phyloP scores from a whole-genome alignment of 495 filamentous ascomycete species.

The Rhizodiscina lignyota region DNA sequence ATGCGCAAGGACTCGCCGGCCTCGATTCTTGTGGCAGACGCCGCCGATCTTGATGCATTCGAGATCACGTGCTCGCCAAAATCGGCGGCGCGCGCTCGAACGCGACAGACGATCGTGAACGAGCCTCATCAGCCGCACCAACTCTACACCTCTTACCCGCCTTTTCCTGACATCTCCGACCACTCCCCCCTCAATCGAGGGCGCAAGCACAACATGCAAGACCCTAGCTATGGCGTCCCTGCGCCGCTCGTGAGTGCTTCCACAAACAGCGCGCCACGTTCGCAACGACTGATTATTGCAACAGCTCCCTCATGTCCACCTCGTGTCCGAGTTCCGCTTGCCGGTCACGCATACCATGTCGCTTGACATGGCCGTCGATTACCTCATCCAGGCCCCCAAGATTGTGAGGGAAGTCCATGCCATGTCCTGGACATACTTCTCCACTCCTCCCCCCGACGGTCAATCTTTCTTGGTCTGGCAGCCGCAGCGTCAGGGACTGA shows the following conservation, averaged over 20 bases:
- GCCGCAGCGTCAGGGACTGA: conserved; percentile 38
- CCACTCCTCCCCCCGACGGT: conserved; percentile 55
- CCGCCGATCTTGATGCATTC: no score
- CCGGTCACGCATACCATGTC: conserved; percentile 48
- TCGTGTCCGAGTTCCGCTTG: conserved; percentile 62
- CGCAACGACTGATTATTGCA: conserved; percentile 9
- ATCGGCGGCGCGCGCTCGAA: no score
- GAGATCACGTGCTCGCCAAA: no score
- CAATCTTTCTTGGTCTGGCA: conserved; percentile 78
- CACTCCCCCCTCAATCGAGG: background rate
- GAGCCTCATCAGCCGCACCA: no score
- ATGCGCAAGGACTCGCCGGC: no score
- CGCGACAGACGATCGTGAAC: no score
- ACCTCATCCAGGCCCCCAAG: conserved; percentile 62
- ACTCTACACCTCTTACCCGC: no score
- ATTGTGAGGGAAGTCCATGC: conserved; percentile 58
- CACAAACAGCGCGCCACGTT: conserved; percentile 4
- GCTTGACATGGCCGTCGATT: conserved; percentile 54
- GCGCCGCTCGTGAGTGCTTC: conserved; percentile 6
- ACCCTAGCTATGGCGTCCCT: conserved; percentile 10
- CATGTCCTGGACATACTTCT: conserved; percentile 84
- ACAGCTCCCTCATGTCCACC: conserved; percentile 73
- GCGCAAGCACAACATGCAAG: conserved; percentile 7
- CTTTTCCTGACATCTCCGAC: background rate
- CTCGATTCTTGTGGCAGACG: no score